Conservation (phyloP, 768 basidiomycete genomes). For the Erythrobasidium yunnanense region DNA sequence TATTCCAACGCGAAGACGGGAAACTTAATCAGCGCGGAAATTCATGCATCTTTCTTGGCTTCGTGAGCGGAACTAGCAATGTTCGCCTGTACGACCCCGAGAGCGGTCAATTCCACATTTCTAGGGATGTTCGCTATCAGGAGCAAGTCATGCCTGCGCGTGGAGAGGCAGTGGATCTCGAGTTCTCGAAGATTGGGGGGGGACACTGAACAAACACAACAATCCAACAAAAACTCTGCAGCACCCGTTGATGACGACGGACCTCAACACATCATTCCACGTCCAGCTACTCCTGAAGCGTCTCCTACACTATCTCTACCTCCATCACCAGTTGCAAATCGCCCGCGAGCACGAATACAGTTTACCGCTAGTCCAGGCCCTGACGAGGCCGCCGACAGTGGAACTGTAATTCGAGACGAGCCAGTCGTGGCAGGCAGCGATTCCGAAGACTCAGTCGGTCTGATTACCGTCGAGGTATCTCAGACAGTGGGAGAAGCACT, state of each 20-base stretch:
- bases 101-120: background rate
- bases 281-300: background rate
- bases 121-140: slow-evolving; percentile 1
- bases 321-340: background rate
- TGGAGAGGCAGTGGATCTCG: background rate
- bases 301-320: background rate
- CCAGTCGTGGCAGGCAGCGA: background rate
- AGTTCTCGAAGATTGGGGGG: slow-evolving; percentile 2
- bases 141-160: slow-evolving; percentile 6
- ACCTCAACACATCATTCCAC: background rate
- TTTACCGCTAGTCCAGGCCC: background rate
- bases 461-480: background rate
- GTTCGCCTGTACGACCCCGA: slow-evolving; percentile 3
- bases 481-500: background rate
- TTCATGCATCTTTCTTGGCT: background rate
- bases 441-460: background rate
- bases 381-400: background rate
- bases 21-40: background rate
- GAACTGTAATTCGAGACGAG: background rate
- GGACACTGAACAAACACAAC: background rate
- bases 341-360: background rate
- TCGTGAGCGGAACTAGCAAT: background rate
- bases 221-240: background rate
- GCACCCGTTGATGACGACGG: background rate
- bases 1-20: background rate